Percentiles rank a stretch among this genome's conserved stretches.
These are phyloP conservation scores for Coleophoma crateriformis DNA, from an alignment of 2,329 filamentous ascomycete species.

Conservation along the genomic window DNA sequence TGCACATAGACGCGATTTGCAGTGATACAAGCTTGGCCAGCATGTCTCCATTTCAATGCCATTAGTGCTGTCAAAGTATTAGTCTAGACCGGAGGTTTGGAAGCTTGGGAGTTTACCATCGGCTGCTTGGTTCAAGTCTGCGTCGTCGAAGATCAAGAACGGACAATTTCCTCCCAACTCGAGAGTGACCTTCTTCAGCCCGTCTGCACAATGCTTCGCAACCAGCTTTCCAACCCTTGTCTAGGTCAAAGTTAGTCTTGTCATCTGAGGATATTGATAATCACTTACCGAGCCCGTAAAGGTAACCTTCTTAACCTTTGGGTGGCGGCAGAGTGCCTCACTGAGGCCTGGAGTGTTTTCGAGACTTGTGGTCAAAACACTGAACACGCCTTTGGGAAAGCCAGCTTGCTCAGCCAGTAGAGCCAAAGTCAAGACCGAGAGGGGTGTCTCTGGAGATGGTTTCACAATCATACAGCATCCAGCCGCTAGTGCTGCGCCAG, in stretches of 20 bases:
- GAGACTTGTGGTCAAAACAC: conserved; percentile 53
- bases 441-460: conserved; percentile 62
- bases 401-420: conserved; percentile 47
- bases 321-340: conserved; percentile 50
- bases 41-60: conserved; percentile 50
- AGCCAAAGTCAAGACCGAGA: conserved; percentile 49
- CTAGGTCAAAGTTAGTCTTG: conserved; percentile 2
- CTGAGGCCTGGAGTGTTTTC: conserved; percentile 48
- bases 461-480: conserved; percentile 73
- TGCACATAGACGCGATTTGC: conserved; percentile 63
- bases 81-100: not conserved
- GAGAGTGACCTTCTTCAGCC: conserved; percentile 58
- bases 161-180: conserved; percentile 62
- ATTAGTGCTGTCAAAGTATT: conserved; percentile 27
- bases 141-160: conserved; percentile 60
- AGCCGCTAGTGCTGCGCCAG: conserved; percentile 61
- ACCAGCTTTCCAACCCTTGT: conserved; percentile 59
- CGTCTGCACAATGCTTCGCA: conserved; percentile 51
- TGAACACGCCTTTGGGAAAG: conserved; percentile 54
- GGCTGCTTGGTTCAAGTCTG: conserved; percentile 51
- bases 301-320: conserved; percentile 54
- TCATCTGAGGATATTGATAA: not conserved
- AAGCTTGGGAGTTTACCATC: conserved; percentile 35
- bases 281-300: conserved; percentile 47
- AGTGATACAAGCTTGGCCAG: conserved; percentile 60